These are phyloP conservation scores for Meripilus lineatus DNA, from an alignment of 1,284 basidiomycete species.

Conservation along the genomic window DNA sequence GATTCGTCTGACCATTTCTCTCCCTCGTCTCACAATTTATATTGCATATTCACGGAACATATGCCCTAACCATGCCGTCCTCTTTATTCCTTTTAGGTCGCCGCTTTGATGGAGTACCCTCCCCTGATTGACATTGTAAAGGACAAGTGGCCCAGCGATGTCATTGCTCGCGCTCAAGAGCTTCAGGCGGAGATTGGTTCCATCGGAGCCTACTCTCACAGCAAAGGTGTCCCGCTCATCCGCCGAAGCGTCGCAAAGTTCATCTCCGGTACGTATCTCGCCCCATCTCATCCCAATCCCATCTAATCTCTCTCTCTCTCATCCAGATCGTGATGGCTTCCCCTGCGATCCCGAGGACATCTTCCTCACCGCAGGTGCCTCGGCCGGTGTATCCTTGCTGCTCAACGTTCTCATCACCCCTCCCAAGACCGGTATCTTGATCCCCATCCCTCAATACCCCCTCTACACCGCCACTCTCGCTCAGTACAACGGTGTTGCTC, in stretches of 20 bases:
- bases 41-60: not conserved
- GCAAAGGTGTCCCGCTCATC: conserved; percentile 89
- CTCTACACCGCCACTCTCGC: conserved; percentile 95
- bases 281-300: too few relatives aligned
- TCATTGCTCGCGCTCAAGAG: conserved; percentile 77
- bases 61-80: not conserved
- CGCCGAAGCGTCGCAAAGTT: conserved; percentile 88
- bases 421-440: conserved; percentile 74
- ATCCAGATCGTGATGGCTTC: conserved; percentile 81
- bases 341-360: conserved; percentile 83
- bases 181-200: conserved; percentile 88
- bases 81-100: conserved; percentile 49
- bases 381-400: conserved; percentile 85
- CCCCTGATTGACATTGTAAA: conserved; percentile 76
- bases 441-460: conserved; percentile 98
- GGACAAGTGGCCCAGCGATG: conserved; percentile 82
- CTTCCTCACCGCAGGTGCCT: conserved; percentile 93
- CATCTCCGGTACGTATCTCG: conserved; percentile 63
- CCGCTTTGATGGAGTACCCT: conserved; percentile 91
- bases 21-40: too few relatives aligned
- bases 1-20: too few relatives aligned
- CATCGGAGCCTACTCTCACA: conserved; percentile 94
- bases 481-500: conserved; percentile 73
- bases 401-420: conserved; percentile 77
- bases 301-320: conserved; percentile 3